Percentiles rank a stretch among this genome's conserved stretches.
These are phyloP conservation scores for Phyllostachys edulis DNA, from an alignment of 176 grass and related monocot species.

Conservation along the genomic window DNA sequence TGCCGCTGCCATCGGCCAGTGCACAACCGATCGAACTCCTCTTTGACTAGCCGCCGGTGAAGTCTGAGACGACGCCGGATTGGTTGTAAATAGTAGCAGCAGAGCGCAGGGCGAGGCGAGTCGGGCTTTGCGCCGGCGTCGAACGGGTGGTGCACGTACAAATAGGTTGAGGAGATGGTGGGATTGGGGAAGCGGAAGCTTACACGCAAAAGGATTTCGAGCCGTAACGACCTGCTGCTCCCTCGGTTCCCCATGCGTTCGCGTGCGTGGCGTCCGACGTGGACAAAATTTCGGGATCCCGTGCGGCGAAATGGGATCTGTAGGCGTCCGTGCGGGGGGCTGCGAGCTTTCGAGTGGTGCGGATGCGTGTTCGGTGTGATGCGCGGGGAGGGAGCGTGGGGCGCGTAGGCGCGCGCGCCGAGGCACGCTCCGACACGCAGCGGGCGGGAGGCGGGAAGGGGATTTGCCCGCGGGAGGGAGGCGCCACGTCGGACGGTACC, in stretches of 20 bases:
- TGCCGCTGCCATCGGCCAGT: constrained; percentile 28
- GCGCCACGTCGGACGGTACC: not conserved
- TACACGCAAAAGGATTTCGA: constrained; percentile 39
- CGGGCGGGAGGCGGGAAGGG: constrained; percentile 38
- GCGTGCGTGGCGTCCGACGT: constrained; percentile 41
- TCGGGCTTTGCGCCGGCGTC: constrained; percentile 28
- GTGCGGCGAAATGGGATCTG: accelerated
- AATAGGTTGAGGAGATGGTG: constrained; percentile 30
- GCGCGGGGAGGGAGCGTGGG: not conserved
- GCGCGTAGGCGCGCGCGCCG: constrained; percentile 6
- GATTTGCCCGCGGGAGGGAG: not conserved
- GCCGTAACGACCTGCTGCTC: not conserved
- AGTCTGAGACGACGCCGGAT: not conserved
- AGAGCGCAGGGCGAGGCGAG: constrained; percentile 1
- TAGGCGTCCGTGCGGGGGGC: accelerated
- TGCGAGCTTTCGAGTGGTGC: accelerated
- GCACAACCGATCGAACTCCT: constrained; percentile 5
- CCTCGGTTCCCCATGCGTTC: not conserved
- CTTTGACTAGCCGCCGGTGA: not conserved
- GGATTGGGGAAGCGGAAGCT: not conserved
- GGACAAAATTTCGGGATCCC: not conserved
- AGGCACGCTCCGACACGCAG: constrained; percentile 49
- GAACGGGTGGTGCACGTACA: constrained; percentile 46
- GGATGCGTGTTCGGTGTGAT: not conserved
- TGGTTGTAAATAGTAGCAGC: not conserved